A percentile compares a stretch with the other conserved stretches of the same genome.
phyloP scores from a whole-genome alignment of 176 grass and related monocot genomes.

The Rhynchospora breviuscula region DNA sequence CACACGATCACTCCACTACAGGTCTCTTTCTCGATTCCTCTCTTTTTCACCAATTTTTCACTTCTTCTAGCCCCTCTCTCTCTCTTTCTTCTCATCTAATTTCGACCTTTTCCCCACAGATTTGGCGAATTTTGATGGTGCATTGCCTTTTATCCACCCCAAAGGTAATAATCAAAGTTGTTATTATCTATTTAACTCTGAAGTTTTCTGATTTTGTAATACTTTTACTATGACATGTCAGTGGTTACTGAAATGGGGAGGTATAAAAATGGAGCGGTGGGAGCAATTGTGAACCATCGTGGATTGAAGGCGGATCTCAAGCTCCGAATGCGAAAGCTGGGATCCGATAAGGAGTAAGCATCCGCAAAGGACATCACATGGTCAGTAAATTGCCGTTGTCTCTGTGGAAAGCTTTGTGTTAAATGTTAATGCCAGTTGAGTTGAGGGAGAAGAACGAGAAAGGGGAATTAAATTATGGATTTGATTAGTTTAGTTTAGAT shows the following conservation, averaged over 20 bases:
- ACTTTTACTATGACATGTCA: neutral
- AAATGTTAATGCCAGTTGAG: neutral
- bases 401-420: neutral
- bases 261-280: slow-evolving; percentile 15
- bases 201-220: neutral
- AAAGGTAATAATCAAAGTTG: neutral
- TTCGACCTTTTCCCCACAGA: slow-evolving; percentile 1
- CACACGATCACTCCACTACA: slow-evolving; percentile 49
- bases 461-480: neutral
- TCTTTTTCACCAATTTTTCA: neutral
- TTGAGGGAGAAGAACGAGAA: neutral
- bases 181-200: neutral
- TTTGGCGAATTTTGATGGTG: neutral
- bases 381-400: neutral
- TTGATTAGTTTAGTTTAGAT: neutral
- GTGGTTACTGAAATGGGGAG: slow-evolving; percentile 15
- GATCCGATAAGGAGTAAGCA: neutral
- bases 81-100: neutral
- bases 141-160: neutral
- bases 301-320: slow-evolving; percentile 47
- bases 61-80: neutral
- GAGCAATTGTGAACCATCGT: slow-evolving; percentile 22
- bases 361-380: neutral
- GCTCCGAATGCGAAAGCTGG: slow-evolving; percentile 34
- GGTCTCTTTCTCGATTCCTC: slow-evolving; percentile 30